Percentiles rank a stretch among this genome's conserved stretches.
phyloP scores from a whole-genome alignment of 2,329 filamentous ascomycete species.

The Fusarium continuum region DNA sequence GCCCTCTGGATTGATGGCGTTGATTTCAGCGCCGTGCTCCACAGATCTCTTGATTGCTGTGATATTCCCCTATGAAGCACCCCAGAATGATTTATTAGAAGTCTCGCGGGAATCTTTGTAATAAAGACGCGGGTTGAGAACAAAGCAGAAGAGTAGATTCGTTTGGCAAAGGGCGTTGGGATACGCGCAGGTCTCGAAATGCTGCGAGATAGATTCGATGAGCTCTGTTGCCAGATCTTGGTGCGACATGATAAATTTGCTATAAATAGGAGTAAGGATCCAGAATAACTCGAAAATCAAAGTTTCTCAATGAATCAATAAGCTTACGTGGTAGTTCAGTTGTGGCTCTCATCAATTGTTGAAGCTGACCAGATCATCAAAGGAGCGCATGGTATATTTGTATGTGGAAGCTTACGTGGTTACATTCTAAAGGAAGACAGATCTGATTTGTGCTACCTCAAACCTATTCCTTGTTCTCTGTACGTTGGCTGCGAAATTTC shows the following conservation, averaged over 20 bases:
- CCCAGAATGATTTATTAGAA: neutral
- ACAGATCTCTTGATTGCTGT: neutral
- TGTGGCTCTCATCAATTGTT: no score
- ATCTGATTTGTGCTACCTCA: no score
- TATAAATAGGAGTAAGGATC: rapidly evolving
- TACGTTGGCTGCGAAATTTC: no score
- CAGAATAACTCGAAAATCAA: neutral
- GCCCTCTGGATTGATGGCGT: neutral
- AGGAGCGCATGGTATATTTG: neutral
- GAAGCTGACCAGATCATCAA: neutral
- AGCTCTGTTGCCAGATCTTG: conserved; percentile 5
- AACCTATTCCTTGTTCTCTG: no score
- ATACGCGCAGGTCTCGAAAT: neutral
- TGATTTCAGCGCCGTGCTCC: neutral
- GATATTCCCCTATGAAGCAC: neutral
- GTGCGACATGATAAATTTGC: neutral
- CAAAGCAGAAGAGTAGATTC: neutral
- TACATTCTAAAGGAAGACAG: no score
- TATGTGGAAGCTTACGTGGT: neutral
- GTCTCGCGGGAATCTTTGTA: neutral
- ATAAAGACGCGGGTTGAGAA: neutral
- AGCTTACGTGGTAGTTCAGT: conserved; percentile 17
- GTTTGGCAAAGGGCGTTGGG: neutral
- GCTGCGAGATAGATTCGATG: neutral
- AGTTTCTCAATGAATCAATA: no score